Evolutionary conservation across 805 yeast species (phyloP).

Genomic region (Lipomyces kockii): DNA sequence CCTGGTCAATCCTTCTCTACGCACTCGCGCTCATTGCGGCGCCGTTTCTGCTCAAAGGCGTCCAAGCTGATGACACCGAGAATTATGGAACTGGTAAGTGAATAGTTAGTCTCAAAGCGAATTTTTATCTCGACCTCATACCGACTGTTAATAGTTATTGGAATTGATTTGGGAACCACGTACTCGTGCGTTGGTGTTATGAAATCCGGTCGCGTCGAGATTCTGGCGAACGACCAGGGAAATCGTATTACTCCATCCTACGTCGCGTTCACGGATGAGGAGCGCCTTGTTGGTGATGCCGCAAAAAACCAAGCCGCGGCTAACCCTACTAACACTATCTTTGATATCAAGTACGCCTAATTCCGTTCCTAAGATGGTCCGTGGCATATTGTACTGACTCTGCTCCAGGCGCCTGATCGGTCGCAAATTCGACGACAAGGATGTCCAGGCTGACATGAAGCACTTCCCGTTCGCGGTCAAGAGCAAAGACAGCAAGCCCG

Average conservation of each 20-base stretch:
- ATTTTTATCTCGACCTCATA: neutral
- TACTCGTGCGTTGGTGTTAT: conserved; percentile 96
- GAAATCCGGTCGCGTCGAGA: conserved; percentile 86
- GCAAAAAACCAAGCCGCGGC: conserved; percentile 98
- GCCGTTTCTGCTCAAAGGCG: conserved; percentile 45
- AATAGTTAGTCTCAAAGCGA: neutral
- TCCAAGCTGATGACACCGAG: conserved; percentile 46
- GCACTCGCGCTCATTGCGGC: conserved; percentile 45
- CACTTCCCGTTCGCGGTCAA: conserved; percentile 86
- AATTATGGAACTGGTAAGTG: conserved; percentile 48
- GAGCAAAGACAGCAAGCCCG: conserved; percentile 82
- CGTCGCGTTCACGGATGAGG: conserved; percentile 94
- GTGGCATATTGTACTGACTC: neutral
- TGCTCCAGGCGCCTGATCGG: conserved; percentile 93
- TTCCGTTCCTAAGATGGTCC: neutral
- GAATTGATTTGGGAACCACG: conserved; percentile 97
- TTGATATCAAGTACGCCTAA: conserved; percentile 63
- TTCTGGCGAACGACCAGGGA: conserved; percentile 97
- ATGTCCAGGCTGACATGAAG: conserved; percentile 76
- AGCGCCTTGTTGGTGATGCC: conserved; percentile 95
- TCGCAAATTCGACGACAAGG: conserved; percentile 76
- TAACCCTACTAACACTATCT: conserved; percentile 91
- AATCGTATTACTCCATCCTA: conserved; percentile 97
- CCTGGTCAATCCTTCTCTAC: conserved; percentile 46
- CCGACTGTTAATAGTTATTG: conserved; percentile 57